Percentiles rank a stretch among this genome's conserved stretches.
These are phyloP conservation scores for Mariannaea elegans DNA, from an alignment of 2,329 filamentous ascomycete genomes.

Conservation along the genomic window DNA sequence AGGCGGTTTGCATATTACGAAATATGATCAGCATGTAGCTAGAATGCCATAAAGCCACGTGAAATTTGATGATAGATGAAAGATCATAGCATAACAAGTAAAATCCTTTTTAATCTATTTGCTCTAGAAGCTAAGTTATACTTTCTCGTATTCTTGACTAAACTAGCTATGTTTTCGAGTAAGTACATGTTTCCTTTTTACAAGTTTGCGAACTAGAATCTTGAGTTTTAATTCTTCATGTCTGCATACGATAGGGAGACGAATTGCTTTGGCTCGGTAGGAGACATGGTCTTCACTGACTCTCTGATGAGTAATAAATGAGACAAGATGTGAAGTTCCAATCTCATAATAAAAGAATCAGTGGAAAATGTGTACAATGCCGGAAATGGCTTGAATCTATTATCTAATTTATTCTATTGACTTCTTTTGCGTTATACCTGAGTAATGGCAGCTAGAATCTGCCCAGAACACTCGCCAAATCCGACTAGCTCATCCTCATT, in stretches of 20 bases:
- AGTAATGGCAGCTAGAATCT: constrained; percentile 8
- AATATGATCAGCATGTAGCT: not conserved
- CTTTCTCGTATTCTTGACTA: too few species aligned
- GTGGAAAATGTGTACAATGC: not conserved
- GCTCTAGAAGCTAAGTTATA: too few species aligned
- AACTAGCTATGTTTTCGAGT: too few species aligned
- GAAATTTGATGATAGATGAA: not conserved
- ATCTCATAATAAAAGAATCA: too few species aligned
- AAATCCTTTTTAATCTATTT: not conserved
- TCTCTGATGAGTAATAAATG: too few species aligned
- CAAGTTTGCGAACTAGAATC: too few species aligned
- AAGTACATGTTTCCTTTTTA: too few species aligned
- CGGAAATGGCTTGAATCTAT: not conserved
- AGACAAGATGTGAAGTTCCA: too few species aligned
- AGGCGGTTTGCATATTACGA: not conserved
- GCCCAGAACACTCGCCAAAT: constrained; percentile 32
- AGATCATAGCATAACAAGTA: not conserved
- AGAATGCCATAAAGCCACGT: not conserved
- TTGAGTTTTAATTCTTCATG: too few species aligned
- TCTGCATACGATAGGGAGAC: too few species aligned
- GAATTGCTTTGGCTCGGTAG: too few species aligned
- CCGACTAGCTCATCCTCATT: constrained; percentile 26
- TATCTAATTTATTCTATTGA: constrained; percentile 1
- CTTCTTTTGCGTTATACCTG: constrained; percentile 11
- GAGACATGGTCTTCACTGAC: too few species aligned